Evolutionary conservation across 2,329 filamentous ascomycete species (phyloP).

Genomic region (Alternaria viburni): DNA sequence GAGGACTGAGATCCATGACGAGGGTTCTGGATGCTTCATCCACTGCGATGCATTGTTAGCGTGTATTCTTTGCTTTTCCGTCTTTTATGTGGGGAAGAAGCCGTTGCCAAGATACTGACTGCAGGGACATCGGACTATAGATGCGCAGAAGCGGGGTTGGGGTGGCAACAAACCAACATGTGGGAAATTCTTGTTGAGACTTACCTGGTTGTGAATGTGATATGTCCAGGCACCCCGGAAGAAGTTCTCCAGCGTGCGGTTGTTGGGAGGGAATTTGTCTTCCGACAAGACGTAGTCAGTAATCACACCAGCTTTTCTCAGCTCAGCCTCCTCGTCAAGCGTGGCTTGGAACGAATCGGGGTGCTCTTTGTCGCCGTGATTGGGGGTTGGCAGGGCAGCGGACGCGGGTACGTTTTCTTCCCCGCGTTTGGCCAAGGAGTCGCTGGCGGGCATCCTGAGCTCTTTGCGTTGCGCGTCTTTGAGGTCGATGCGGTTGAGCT

Average conservation of each 20-base stretch:
- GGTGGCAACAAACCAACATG: not conserved
- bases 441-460: slow-evolving; percentile 18
- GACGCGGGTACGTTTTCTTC: slow-evolving; percentile 36
- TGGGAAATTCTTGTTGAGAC: slow-evolving; percentile 14
- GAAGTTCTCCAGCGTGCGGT: slow-evolving; percentile 62
- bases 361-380: slow-evolving; percentile 30
- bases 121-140: slow-evolving; percentile 1
- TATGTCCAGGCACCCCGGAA: slow-evolving; percentile 64
- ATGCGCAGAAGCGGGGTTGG: slow-evolving; percentile 1
- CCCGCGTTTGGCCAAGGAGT: slow-evolving; percentile 20
- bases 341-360: slow-evolving; percentile 51
- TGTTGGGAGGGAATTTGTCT: slow-evolving; percentile 62
- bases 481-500: slow-evolving; percentile 46
- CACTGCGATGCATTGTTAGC: slow-evolving; percentile 51
- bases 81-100: slow-evolving; percentile 3
- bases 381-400: slow-evolving; percentile 32
- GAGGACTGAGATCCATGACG: slow-evolving; percentile 62
- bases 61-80: slow-evolving; percentile 6
- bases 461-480: slow-evolving; percentile 36
- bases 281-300: slow-evolving; percentile 56
- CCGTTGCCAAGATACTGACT: slow-evolving; percentile 7
- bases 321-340: slow-evolving; percentile 48
- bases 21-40: slow-evolving; percentile 62
- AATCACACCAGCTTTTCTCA: slow-evolving; percentile 50
- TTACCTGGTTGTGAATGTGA: slow-evolving; percentile 64